Percentiles rank a stretch among this genome's conserved stretches.
These are phyloP conservation scores for Aquilaria sinensis DNA, from an alignment of 345 rosid species.

Conservation along the genomic window DNA sequence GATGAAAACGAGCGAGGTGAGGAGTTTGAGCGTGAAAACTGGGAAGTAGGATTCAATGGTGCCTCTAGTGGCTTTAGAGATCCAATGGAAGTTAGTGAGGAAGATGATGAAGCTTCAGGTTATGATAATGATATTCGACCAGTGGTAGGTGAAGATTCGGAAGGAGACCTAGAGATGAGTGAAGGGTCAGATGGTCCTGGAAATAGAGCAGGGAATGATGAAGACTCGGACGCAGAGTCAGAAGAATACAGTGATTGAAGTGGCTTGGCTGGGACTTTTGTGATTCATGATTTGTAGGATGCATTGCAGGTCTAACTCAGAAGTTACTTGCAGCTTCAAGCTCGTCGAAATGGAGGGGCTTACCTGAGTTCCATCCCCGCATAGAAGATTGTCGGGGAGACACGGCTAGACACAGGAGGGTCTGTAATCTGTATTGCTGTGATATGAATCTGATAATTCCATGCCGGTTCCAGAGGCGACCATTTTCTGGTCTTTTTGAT, in stretches of 20 bases:
- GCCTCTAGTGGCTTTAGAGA: slow-evolving; percentile 45
- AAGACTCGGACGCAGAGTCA: slow-evolving; percentile 41
- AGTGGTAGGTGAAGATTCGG: slow-evolving; percentile 32
- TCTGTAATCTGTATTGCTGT: too few relatives aligned
- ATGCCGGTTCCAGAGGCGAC: too few relatives aligned
- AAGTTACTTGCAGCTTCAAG: slow-evolving; percentile 11
- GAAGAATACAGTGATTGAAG: slow-evolving; percentile 77
- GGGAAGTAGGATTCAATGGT: slow-evolving; percentile 38
- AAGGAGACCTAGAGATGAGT: slow-evolving; percentile 38
- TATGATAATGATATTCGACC: slow-evolving; percentile 28
- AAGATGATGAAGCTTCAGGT: slow-evolving; percentile 45
- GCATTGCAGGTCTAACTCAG: slow-evolving; percentile 11
- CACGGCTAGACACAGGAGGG: too few relatives aligned
- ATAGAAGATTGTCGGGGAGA: too few relatives aligned
- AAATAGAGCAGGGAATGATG: slow-evolving; percentile 26
- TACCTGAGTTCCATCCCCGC: too few relatives aligned
- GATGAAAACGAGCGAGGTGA: slow-evolving; percentile 55
- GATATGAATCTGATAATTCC: too few relatives aligned
- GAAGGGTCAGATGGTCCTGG: slow-evolving; percentile 45
- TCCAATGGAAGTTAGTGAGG: slow-evolving; percentile 45
- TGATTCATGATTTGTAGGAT: slow-evolving; percentile 12
- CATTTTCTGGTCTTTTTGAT: too few relatives aligned
- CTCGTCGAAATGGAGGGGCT: neutral
- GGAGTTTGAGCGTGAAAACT: slow-evolving; percentile 43
- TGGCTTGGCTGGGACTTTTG: neutral